These are phyloP conservation scores for Exsudoporus frostii DNA, from an alignment of 768 basidiomycete genomes.

Conservation along the genomic window DNA sequence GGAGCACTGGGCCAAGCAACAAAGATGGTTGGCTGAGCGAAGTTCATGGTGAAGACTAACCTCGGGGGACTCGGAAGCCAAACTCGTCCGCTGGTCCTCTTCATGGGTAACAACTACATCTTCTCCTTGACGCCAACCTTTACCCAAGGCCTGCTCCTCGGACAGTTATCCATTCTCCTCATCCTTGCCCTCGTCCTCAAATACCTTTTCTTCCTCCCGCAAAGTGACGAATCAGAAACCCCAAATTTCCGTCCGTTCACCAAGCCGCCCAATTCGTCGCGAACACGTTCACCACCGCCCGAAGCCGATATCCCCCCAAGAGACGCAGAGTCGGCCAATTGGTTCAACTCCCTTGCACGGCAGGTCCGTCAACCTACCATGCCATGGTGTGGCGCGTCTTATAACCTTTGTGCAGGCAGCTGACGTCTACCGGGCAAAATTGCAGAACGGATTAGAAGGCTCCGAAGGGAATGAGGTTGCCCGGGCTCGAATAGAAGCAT, in stretches of 20 bases:
- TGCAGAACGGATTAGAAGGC: constrained; percentile 68
- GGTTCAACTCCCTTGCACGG: constrained; percentile 84
- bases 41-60: neutral
- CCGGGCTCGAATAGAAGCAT: constrained; percentile 73
- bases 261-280: constrained; percentile 44
- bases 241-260: constrained; percentile 59
- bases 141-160: constrained; percentile 90
- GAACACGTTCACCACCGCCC: constrained; percentile 31
- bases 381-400: neutral
- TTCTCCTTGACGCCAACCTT: constrained; percentile 84
- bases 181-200: constrained; percentile 80
- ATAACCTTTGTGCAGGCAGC: constrained; percentile 44
- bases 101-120: constrained; percentile 49
- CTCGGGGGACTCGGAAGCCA: neutral
- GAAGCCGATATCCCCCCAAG: constrained; percentile 7
- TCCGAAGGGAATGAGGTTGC: constrained; percentile 81
- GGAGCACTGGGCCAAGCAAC: constrained; percentile 55
- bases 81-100: neutral
- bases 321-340: constrained; percentile 74
- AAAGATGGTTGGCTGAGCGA: constrained; percentile 31
- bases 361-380: constrained; percentile 51
- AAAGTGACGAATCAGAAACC: constrained; percentile 51
- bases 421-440: constrained; percentile 71
- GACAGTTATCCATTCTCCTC: constrained; percentile 83
- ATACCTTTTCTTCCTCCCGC: constrained; percentile 91